Evolutionary conservation across 2,329 filamentous ascomycete genomes (phyloP), one percentile per base, ranked within the genome.

Genomic region (Exutisphaerella laricina): DNA sequence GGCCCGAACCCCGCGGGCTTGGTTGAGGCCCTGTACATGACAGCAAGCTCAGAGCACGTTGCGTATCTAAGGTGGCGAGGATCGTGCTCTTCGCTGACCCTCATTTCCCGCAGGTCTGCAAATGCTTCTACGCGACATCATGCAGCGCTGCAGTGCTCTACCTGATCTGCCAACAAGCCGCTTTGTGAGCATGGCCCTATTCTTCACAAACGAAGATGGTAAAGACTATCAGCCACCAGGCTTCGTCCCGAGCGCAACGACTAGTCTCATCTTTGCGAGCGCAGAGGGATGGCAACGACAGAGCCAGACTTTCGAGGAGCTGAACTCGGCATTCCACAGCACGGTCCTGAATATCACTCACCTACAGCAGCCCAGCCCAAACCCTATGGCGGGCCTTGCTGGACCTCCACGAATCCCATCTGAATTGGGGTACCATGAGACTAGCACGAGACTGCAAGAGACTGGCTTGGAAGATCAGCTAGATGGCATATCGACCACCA

Each of bases 161-260:
- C 70, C 70, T 3, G 57, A 55, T 14, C 61, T 72, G 20, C 70
- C 69, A 51, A 61, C 56, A 28, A 61, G 62, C 36, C 61, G 70
- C 23, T 67, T 59, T 38, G 48, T 75, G 8, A 66, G 64, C 7
- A 64, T 74, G 49, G 63, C 68, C 37, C 57, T 75, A 3, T 64
- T 68, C 41, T 73, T 72, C 50, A 67, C 61, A 3, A 59, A 69
- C n/a, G 56, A 65, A 12, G 66, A 63, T 38, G 60, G 65, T 6
- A 37, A 49, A 20, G 55, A 60, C 2, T 70, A 71, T 49, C 59
- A 68, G 34, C 66, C 70, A 13, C 56, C 56, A n/a, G 69, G 68
- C 3, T 73, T 71, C 35, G 53, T 56, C 7, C 48, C 51, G 7
- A 53, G 53, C 13, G 53, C 49, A 4, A 54, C 61, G 21, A 51